These are phyloP conservation scores for Sutorius eximius DNA, from an alignment of 1,284 basidiomycete species.

Conservation along the genomic window DNA sequence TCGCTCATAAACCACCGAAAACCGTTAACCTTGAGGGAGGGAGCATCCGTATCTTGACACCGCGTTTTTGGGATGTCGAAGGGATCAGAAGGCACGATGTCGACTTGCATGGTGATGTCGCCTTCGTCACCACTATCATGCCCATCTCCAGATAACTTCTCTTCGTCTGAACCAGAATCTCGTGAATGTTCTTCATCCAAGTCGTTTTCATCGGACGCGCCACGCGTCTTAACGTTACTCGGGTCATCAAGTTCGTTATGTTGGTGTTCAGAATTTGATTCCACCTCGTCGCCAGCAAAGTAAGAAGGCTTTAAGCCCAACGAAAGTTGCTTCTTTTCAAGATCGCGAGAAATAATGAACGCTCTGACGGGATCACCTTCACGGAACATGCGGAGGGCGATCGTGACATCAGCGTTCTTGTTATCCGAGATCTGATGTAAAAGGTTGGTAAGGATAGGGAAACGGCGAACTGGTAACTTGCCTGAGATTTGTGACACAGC, in stretches of 20 bases:
- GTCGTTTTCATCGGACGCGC: slow-evolving; percentile 23
- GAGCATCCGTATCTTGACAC: slow-evolving; percentile 17
- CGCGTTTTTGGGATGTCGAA: slow-evolving; percentile 18
- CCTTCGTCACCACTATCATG: slow-evolving; percentile 39
- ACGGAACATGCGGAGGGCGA: slow-evolving; percentile 81
- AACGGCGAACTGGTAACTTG: slow-evolving; percentile 33
- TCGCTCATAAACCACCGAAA: slow-evolving; percentile 67
- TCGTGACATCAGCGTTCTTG: slow-evolving; percentile 71
- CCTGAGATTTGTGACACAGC: slow-evolving; percentile 92
- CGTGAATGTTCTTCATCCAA: slow-evolving; percentile 21
- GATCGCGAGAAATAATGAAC: slow-evolving; percentile 71
- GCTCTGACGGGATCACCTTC: slow-evolving; percentile 88
- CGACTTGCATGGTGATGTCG: slow-evolving; percentile 43
- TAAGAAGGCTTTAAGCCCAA: slow-evolving; percentile 90
- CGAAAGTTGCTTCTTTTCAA: slow-evolving; percentile 77
- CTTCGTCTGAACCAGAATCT: slow-evolving; percentile 25
- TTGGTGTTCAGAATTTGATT: slow-evolving; percentile 15
- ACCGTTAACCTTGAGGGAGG: slow-evolving; percentile 56
- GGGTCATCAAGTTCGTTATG: slow-evolving; percentile 33
- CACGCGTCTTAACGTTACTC: slow-evolving; percentile 27
- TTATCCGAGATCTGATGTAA: slow-evolving; percentile 78
- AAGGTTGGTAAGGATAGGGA: background rate
- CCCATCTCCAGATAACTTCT: slow-evolving; percentile 21
- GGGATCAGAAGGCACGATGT: slow-evolving; percentile 34
- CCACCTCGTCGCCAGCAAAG: slow-evolving; percentile 54